phyloP scores from a whole-genome alignment of 805 yeast species.

The Pichia exigua region DNA sequence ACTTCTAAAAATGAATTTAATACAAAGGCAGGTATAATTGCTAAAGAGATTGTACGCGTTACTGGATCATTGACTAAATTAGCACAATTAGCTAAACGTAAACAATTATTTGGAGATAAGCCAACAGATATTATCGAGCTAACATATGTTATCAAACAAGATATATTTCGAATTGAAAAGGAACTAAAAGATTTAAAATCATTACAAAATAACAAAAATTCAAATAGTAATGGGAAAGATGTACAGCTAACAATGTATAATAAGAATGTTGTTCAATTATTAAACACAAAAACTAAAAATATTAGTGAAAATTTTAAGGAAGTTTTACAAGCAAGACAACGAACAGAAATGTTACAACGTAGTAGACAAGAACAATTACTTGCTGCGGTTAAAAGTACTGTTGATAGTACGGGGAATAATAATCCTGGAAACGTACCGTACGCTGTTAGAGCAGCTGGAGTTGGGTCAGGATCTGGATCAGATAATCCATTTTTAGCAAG shows the following conservation, averaged over 20 bases:
- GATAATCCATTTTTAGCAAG: slow-evolving; percentile 33
- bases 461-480: slow-evolving; percentile 9
- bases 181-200: slow-evolving; percentile 52
- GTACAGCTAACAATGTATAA: slow-evolving; percentile 68
- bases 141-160: slow-evolving; percentile 82
- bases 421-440: slow-evolving; percentile 17
- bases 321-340: slow-evolving; percentile 84
- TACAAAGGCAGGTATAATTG: slow-evolving; percentile 67
- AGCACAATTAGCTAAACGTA: slow-evolving; percentile 76
- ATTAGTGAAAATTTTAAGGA: slow-evolving; percentile 86
- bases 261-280: slow-evolving; percentile 75
- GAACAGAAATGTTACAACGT: slow-evolving; percentile 71
- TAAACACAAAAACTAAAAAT: slow-evolving; percentile 86
- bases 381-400: slow-evolving; percentile 35
- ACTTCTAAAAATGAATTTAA: slow-evolving; percentile 52
- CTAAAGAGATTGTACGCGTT: slow-evolving; percentile 81
- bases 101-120: slow-evolving; percentile 87
- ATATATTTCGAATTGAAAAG: slow-evolving; percentile 73
- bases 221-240: slow-evolving; percentile 24
- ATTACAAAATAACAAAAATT: not conserved
- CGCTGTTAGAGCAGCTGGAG: slow-evolving; percentile 17
- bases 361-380: slow-evolving; percentile 80
- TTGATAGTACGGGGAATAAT: slow-evolving; percentile 3
- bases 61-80: slow-evolving; percentile 74
- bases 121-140: slow-evolving; percentile 91